These are phyloP conservation scores for Xylaria sp. DNA, from an alignment of 2,329 filamentous ascomycete species.

Conservation along the genomic window DNA sequence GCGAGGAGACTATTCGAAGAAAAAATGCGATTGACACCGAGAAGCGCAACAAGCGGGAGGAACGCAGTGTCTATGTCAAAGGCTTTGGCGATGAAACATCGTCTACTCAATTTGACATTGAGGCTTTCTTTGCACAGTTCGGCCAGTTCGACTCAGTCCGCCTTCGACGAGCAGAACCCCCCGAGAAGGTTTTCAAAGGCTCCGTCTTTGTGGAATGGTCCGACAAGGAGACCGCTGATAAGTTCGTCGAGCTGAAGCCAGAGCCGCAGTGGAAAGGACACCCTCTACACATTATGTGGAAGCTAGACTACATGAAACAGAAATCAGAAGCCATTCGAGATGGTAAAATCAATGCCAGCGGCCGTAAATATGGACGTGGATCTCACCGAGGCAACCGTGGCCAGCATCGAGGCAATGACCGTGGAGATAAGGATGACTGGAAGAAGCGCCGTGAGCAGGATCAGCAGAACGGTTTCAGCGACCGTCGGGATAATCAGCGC, in stretches of 20 bases:
- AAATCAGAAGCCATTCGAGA: constrained; percentile 78
- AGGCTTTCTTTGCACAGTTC: constrained; percentile 87
- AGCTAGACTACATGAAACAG: constrained; percentile 85
- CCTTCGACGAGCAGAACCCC: constrained; percentile 75
- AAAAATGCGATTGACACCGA: constrained; percentile 75
- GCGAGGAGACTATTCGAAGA: constrained; percentile 77
- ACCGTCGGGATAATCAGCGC: constrained; percentile 54
- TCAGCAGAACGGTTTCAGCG: constrained; percentile 68
- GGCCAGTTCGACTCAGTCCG: constrained; percentile 85
- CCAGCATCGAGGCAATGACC: constrained; percentile 52
- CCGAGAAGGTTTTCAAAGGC: constrained; percentile 85
- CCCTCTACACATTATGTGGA: constrained; percentile 84
- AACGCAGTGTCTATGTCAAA: constrained; percentile 88
- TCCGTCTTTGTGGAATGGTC: constrained; percentile 96
- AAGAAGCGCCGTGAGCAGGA: constrained; percentile 72
- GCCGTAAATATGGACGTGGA: constrained; percentile 49
- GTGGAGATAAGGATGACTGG: constrained; percentile 67
- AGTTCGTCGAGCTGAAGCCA: constrained; percentile 82
- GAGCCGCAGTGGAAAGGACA: constrained; percentile 86
- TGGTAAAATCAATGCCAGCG: constrained; percentile 73
- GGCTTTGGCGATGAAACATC: constrained; percentile 89
- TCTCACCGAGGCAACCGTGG: constrained; percentile 52
- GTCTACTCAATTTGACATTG: constrained; percentile 91
- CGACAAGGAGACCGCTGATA: constrained; percentile 79
- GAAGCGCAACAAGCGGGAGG: constrained; percentile 73